Evolutionary conservation across 768 basidiomycete species (phyloP), one percentile per base, ranked within the genome.

Genomic region (Mycena leptocephala): DNA sequence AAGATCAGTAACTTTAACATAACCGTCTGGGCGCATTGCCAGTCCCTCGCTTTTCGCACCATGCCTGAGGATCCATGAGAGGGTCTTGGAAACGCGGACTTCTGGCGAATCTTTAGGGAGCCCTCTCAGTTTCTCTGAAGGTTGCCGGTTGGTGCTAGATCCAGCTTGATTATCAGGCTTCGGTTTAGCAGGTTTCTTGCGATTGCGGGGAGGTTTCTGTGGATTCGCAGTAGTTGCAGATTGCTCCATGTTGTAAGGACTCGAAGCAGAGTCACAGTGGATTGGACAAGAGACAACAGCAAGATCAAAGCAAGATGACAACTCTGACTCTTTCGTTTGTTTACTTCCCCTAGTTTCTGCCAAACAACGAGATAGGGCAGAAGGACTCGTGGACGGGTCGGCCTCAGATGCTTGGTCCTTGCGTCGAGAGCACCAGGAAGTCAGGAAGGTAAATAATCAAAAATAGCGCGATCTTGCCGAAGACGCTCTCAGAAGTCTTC

Each of bases 51-150:
- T 91, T 77, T 91, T 88, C 24, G 97, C 96, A 0, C 95, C 96
- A 83, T 99, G 98, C 4, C 97, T 91, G n/a, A 99, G 90, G 30
- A 99, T 87, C 90, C 95, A 99, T 0, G 97, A 94, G 11, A 99
- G 85, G 0, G 95, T 95, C 84, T 98, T 99, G 18, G 95, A 96
- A 18, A 95, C 79, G 14, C 92, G 89, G 9, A 95, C 90, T 62
- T 94, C 92, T 0, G 91, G 92, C 5, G 91, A 86, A 79, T 97
- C 96, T 61, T 84, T 87, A 0, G 90, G 89, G 24, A 88, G 84
- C 20, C 95, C 95, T 62, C 92, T 89, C 43, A 90, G 86, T 81
- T 92, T 95, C 58, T 63, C 65, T 22, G 73, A 72, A 39, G 18
- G 39, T 24, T 76, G 69, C 37, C 22, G 74, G 10, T 56, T 70